Conservation (phyloP, 2,329 filamentous ascomycete species). For the Monosporascus ibericus region DNA sequence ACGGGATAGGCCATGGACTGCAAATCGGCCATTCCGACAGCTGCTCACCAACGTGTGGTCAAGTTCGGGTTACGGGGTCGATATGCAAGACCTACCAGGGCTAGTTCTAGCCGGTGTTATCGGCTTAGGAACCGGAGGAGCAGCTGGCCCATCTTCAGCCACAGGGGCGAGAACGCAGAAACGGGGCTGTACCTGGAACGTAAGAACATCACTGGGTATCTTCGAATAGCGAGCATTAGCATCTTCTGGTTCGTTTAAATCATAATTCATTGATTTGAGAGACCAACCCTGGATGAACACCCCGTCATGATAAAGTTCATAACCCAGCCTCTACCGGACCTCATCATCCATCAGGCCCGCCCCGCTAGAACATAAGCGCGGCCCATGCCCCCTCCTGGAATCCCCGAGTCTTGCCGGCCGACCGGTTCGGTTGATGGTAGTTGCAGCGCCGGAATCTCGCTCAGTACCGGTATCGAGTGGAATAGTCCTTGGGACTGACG, state of each 20-base stretch:
- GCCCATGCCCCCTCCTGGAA: neutral
- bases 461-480: conserved; percentile 24
- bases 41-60: too few relatives aligned
- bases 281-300: conserved; percentile 27
- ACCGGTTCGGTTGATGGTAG: neutral
- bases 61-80: too few relatives aligned
- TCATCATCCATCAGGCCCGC: neutral
- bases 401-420: neutral
- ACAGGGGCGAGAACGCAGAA: neutral
- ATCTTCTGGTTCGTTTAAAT: conserved; percentile 16
- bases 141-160: neutral
- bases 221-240: conserved; percentile 21
- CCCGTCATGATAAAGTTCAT: neutral
- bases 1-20: too few relatives aligned
- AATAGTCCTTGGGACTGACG: conserved; percentile 80
- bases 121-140: neutral
- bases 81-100: too few relatives aligned
- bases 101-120: too few relatives aligned
- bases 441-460: neutral
- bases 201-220: conserved; percentile 10
- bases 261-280: conserved; percentile 22
- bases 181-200: conserved; percentile 14
- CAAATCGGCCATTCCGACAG: too few relatives aligned
- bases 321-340: neutral
- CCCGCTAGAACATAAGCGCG: neutral